Percentiles rank a stretch among this genome's conserved stretches.
These are phyloP conservation scores for Pseudotsuga menziesii DNA, from an alignment of 75 land plant species.

Conservation along the genomic window DNA sequence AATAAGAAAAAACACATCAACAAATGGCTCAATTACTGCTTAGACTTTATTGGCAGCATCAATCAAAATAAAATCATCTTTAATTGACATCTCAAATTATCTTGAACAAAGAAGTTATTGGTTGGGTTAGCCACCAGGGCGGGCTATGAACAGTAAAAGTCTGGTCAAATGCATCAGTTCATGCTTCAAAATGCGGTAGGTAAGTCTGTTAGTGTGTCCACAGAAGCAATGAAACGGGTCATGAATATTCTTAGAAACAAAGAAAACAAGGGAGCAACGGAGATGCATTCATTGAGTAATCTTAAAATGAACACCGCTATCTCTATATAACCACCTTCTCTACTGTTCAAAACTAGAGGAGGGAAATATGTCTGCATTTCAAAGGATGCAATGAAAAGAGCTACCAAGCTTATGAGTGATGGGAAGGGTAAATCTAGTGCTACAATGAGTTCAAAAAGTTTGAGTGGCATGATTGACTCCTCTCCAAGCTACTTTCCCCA, in stretches of 20 bases:
- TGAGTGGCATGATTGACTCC: neutral
- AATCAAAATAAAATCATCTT: too few relatives aligned
- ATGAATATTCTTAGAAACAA: conserved; percentile 1
- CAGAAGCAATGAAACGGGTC: neutral
- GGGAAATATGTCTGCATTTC: conserved; percentile 63
- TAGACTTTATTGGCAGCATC: too few relatives aligned
- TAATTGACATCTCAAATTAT: too few relatives aligned
- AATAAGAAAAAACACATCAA: too few relatives aligned
- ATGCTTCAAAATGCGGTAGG: neutral
- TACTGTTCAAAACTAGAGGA: conserved; percentile 59
- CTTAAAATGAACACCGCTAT: conserved; percentile 2
- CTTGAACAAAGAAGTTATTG: too few relatives aligned
- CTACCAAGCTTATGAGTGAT: conserved; percentile 59
- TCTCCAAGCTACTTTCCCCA: neutral
- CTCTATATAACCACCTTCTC: conserved; percentile 19
- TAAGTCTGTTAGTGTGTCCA: neutral
- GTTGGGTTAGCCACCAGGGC: too few relatives aligned
- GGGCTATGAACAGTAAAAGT: too few relatives aligned
- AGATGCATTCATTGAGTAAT: neutral
- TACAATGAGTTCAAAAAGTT: neutral
- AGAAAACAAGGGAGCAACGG: neutral
- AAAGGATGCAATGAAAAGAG: conserved; percentile 47
- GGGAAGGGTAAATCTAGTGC: neutral
- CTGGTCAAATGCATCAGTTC: conserved; percentile 6
- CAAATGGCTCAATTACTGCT: too few relatives aligned